Evolutionary conservation across 352 stramenopile genomes (phyloP), one percentile per base, ranked within the genome.

Genomic region (Blastocystis sp.): DNA sequence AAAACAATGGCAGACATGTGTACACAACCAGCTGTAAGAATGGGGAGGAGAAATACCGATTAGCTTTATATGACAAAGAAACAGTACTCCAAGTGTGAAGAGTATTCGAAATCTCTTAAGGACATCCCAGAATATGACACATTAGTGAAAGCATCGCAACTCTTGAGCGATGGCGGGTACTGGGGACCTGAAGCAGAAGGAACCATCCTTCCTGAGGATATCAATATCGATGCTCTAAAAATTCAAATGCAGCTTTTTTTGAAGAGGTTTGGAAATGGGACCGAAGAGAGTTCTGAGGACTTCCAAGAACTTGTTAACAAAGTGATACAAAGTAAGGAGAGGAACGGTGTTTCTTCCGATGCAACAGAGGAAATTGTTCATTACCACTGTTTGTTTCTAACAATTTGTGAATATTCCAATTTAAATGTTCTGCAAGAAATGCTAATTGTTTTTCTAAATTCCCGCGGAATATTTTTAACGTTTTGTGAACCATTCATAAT

Each of bases 1-100:
- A 83, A 83, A 24, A 83, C 71, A 35, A 83, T 83, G 71, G 46
- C 46, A 24, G 71, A 83, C 24, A 83, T 83, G 71, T 83, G 71
- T 32, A 66, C 71, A 7, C 71, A 83, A 37, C 43, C 46, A n/a
- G 71, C 32, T 4, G 71, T 83, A 83, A 27, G 16, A 0, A 6
- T 37, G 0, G 2, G 12, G 27, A n/a, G 16, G 19, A 3, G 6
- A 14, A 12, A 14, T 27, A n/a, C 5, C 35, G 21, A 11, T n/a
- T 66, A 83, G 71, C 24, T 83, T 2, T 83, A 83, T 42, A 66
- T 83, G 71, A 65, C 71, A 29, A 83, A 83, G 49, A 66, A 83
- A 27, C 71, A 66, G 27, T 83, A 83, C 35, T 1, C 43, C n/a
- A n/a, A 42, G 51, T 83, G 71, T 27, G 71, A 83, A 56, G 71